A percentile compares a stretch with the other conserved stretches of the same genome.
Evolutionary conservation across 1,284 basidiomycete species (phyloP).

Genomic region (Rhizoctonia solani): DNA sequence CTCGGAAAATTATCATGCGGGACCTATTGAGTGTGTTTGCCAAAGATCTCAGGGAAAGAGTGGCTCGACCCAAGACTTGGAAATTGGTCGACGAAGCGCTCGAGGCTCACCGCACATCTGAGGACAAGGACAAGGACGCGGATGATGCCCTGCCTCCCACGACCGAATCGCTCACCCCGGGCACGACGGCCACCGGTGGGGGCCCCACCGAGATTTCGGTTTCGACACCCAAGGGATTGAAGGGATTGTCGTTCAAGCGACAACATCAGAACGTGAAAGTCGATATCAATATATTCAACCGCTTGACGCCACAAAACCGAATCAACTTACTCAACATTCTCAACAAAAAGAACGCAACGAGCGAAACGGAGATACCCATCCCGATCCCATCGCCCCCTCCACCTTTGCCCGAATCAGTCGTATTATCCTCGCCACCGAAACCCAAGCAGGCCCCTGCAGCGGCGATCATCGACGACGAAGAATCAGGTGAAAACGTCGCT

Average conservation of each 20-base stretch:
- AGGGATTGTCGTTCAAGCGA: constrained; percentile 34
- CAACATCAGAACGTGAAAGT: constrained; percentile 35
- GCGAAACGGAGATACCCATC: constrained; percentile 25
- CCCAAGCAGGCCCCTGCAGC: constrained; percentile 24
- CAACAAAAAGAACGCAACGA: constrained; percentile 32
- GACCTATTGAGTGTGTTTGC: constrained; percentile 66
- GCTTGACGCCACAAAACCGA: constrained; percentile 31
- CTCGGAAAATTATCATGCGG: constrained; percentile 63
- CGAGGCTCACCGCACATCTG: constrained; percentile 43
- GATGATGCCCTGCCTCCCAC: constrained; percentile 42
- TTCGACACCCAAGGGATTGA: constrained; percentile 28
- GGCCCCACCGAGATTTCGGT: constrained; percentile 22
- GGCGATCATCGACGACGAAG: constrained; percentile 3
- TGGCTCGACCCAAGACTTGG: constrained; percentile 62
- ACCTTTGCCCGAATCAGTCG: constrained; percentile 7
- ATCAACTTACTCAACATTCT: constrained; percentile 32
- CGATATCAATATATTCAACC: constrained; percentile 34
- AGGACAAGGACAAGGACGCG: constrained; percentile 48
- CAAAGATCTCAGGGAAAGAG: constrained; percentile 69
- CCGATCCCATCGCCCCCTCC: constrained; percentile 20
- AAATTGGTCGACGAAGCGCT: constrained; percentile 55
- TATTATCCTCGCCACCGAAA: constrained; percentile 29
- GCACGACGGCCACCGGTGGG: no score
- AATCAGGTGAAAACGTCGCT: constrained; percentile 33
- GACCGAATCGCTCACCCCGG: constrained; percentile 42